Conservation (phyloP, 352 stramenopile species). For the Globisporangium middletonii region DNA sequence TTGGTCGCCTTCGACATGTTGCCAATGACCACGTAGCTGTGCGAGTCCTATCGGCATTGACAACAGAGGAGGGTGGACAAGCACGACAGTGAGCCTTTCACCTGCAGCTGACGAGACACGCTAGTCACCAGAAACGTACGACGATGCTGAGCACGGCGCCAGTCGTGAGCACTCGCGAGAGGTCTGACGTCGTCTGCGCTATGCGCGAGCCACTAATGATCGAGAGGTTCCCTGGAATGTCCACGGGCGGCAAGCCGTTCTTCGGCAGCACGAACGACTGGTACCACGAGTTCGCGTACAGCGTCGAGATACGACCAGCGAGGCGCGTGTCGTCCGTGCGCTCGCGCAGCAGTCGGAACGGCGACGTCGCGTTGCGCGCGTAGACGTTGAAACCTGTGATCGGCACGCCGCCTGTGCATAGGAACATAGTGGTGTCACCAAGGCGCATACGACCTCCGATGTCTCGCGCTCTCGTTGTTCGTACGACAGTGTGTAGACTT, state of each 20-base stretch:
- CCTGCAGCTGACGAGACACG: not conserved
- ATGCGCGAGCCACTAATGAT: constrained; percentile 23
- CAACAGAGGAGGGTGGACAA: too few relatives aligned
- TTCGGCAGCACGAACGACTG: constrained; percentile 43
- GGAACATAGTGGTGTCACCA: not conserved
- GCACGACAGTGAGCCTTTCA: not conserved
- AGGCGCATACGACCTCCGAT: not conserved
- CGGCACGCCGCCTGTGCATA: constrained; percentile 19
- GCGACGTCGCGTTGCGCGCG: constrained; percentile 15
- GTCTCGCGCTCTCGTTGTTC: too few relatives aligned
- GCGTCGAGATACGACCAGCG: constrained; percentile 14
- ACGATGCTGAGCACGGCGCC: constrained; percentile 33
- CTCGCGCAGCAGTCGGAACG: constrained; percentile 25
- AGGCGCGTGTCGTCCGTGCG: constrained; percentile 6
- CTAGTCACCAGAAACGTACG: constrained; percentile 8
- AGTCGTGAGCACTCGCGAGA: constrained; percentile 20
- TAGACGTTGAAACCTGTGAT: constrained; percentile 39
- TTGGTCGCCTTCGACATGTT: constrained; percentile 30
- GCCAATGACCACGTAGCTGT: constrained; percentile 25
- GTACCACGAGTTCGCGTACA: constrained; percentile 41
- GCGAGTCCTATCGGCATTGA: constrained; percentile 8
- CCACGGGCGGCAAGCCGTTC: constrained; percentile 14
- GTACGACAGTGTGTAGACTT: not conserved
- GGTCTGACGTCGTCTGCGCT: constrained; percentile 31
- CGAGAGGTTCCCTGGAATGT: constrained; percentile 30